Conservation (phyloP, 1,139 yeast genomes). For the Yueomyces sp. region DNA sequence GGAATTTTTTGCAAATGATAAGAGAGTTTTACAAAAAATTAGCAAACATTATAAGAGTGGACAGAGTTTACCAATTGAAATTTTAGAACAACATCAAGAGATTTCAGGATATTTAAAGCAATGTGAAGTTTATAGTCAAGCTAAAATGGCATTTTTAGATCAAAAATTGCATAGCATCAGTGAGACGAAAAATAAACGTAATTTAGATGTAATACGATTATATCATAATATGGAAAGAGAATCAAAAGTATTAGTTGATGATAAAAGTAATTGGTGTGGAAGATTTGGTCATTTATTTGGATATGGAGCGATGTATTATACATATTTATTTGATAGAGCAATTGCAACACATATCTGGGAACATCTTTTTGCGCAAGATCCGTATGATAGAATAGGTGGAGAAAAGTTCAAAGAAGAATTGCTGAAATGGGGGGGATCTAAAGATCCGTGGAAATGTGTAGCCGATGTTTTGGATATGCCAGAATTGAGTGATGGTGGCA, state of each 20-base stretch:
- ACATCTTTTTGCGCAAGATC: slow-evolving; percentile 53
- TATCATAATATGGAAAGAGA: slow-evolving; percentile 56
- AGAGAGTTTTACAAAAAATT: slow-evolving; percentile 57
- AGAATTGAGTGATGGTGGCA: slow-evolving; percentile 52
- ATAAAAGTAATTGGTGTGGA: slow-evolving; percentile 78
- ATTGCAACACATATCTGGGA: slow-evolving; percentile 83
- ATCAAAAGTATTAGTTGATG: slow-evolving; percentile 46
- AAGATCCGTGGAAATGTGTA: slow-evolving; percentile 79
- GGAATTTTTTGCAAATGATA: slow-evolving; percentile 85
- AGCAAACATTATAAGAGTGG: slow-evolving; percentile 67
- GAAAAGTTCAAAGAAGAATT: slow-evolving; percentile 58
- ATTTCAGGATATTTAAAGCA: slow-evolving; percentile 45
- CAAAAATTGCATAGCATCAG: slow-evolving; percentile 53
- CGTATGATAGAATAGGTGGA: slow-evolving; percentile 64
- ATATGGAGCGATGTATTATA: slow-evolving; percentile 89
- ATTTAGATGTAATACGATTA: slow-evolving; percentile 35
- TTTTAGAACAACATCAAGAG: slow-evolving; percentile 39
- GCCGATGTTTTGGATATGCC: slow-evolving; percentile 65
- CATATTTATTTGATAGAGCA: slow-evolving; percentile 84
- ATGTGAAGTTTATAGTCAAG: slow-evolving; percentile 76
- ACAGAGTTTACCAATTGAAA: slow-evolving; percentile 40
- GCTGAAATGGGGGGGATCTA: slow-evolving; percentile 87
- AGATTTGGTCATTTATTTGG: slow-evolving; percentile 88
- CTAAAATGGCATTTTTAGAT: slow-evolving; percentile 81
- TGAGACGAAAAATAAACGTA: slow-evolving; percentile 8